Evolutionary conservation across 2,329 filamentous ascomycete species (phyloP), one percentile per base, ranked within the genome.

Genomic region (Coleophoma crateriformis): DNA sequence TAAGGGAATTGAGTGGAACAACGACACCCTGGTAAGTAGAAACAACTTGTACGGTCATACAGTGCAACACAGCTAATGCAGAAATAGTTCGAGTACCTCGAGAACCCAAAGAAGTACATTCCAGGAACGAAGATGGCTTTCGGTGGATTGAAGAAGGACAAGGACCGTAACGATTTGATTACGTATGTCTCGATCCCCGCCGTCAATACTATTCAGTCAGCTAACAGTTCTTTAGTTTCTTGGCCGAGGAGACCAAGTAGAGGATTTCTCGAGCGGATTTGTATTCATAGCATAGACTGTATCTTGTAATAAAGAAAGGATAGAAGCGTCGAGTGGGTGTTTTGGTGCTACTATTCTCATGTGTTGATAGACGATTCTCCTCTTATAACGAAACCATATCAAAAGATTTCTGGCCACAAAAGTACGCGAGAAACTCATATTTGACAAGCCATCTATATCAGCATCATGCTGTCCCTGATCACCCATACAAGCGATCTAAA

Each of bases 51-150:
- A 27, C 27, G 6, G 27, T 27, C 27, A 27, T 27, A 7, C 27
- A 7, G 6, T 27, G 27, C 27, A 27, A 27, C 27, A 27, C 27
- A 27, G 27, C 27, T 27, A 27, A 27, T 27, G 6, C 27, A 27
- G 4, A 10, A 27, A 32, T 50, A 91, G 88, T 97, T 96, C 77
- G 82, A 85, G 62, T 99, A 99, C 85, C 91, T 99, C 68, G 94
- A 99, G 84, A 97, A 97, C 87, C 94, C 94, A 78, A 99, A 99
- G 87, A 97, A 97, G 84, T 99, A 91, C 85, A 96, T 99, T 61
- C 94, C 94, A 64, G 94, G 94, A 64, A 99, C 94, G 79, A 99
- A 97, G 90, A 99, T 99, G 94, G 94, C 94, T 67, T 99, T 97
- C 71, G 94, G 94, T 78, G 94, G 94, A 74, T 84, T 99, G 70